Percentiles rank a stretch among this genome's conserved stretches.
These are phyloP conservation scores for Fraxinus pennsylvanica DNA, from an alignment of 257 asterid species.

Conservation along the genomic window DNA sequence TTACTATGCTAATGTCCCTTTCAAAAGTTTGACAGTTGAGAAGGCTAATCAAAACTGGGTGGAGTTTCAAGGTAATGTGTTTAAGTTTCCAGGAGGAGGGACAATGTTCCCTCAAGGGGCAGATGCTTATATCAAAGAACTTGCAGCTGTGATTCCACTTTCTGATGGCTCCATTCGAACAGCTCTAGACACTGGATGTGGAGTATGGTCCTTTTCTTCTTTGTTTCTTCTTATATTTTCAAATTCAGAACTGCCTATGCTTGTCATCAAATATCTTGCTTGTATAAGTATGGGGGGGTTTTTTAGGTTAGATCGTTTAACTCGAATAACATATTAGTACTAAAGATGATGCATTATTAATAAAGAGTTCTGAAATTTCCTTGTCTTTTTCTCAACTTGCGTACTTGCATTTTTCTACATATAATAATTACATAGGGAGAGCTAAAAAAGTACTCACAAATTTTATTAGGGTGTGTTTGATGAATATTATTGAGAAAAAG, in stretches of 20 bases:
- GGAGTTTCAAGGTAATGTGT: conserved; percentile 71
- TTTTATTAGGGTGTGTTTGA: too few species aligned
- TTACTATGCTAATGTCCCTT: conserved; percentile 80
- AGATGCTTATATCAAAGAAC: conserved; percentile 80
- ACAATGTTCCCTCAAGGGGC: conserved; percentile 97
- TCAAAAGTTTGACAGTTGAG: conserved; percentile 84
- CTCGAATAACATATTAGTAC: not conserved
- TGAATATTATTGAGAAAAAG: too few species aligned
- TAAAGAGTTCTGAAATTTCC: not conserved
- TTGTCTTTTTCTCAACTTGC: not conserved
- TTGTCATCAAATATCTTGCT: not conserved
- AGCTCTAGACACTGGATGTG: conserved; percentile 93
- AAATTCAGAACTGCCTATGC: not conserved
- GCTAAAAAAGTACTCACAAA: not conserved
- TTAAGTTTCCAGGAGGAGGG: conserved; percentile 97
- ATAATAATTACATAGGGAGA: not conserved
- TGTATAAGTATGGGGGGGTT: not conserved
- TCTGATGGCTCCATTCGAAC: conserved; percentile 74
- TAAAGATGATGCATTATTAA: not conserved
- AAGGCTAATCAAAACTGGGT: conserved; percentile 91
- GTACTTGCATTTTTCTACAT: not conserved
- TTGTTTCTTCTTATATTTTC: not conserved
- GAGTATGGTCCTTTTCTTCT: conserved; percentile 51
- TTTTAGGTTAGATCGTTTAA: not conserved
- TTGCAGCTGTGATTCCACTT: conserved; percentile 70